Conservation (phyloP, 2,329 filamentous ascomycete species). For the Huntiella bhutanensis region DNA sequence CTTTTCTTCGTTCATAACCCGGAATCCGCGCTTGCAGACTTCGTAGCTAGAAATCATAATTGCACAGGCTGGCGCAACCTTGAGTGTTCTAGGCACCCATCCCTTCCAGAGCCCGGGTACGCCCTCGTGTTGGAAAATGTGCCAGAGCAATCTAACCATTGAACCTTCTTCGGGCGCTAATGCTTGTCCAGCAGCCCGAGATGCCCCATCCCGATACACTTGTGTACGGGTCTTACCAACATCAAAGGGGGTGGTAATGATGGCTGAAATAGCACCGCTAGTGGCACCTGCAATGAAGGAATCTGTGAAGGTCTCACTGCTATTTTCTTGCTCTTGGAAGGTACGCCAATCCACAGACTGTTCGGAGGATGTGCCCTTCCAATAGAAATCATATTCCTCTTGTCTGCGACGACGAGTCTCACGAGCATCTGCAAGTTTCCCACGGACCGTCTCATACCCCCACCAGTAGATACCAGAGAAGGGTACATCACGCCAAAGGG, state of each 20-base stretch:
- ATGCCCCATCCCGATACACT: conserved; percentile 43
- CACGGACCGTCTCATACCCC: conserved; percentile 77
- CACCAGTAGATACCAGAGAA: conserved; percentile 98
- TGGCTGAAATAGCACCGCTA: conserved; percentile 68
- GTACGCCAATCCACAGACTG: conserved; percentile 21
- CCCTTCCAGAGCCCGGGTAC: conserved; percentile 67
- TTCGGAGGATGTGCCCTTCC: neutral
- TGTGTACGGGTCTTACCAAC: conserved; percentile 94
- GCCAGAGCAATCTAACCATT: conserved; percentile 70
- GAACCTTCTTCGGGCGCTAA: conserved; percentile 51
- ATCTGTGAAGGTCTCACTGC: conserved; percentile 62
- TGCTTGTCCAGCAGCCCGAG: conserved; percentile 17
- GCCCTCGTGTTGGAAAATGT: conserved; percentile 80
- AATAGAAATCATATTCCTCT: neutral
- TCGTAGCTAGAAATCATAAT: conserved; percentile 99
- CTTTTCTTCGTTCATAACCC: conserved; percentile 44
- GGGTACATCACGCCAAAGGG: conserved; percentile 89
- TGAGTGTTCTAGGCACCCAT: conserved; percentile 79
- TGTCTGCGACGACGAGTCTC: conserved; percentile 1
- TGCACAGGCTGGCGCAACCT: conserved; percentile 88
- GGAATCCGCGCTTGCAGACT: conserved; percentile 76
- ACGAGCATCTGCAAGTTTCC: conserved; percentile 43
- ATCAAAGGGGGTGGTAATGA: conserved; percentile 88
- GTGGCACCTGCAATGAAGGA: conserved; percentile 73
- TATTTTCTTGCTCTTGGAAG: conserved; percentile 48